phyloP scores from a whole-genome alignment of 345 rosid species.

The Salix dunnii region DNA sequence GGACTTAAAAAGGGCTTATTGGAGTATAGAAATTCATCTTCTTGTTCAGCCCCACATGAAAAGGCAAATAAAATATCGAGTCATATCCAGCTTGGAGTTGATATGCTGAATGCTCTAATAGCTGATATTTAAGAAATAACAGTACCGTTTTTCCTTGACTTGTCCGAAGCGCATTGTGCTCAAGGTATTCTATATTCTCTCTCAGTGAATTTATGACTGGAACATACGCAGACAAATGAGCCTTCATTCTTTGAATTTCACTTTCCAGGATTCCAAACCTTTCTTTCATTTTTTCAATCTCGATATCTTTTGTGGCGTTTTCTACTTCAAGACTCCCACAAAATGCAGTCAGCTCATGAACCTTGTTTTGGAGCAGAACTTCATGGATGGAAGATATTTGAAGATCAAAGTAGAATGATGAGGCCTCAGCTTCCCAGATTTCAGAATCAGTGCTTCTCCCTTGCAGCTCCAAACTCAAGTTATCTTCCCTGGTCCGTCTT shows the following conservation, averaged over 20 bases:
- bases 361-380: conserved; percentile 51
- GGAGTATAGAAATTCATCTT: background rate
- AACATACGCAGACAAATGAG: conserved; percentile 30
- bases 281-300: conserved; percentile 24
- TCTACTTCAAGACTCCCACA: conserved; percentile 21
- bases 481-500: conserved; percentile 54
- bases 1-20: background rate
- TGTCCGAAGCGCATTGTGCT: conserved; percentile 29
- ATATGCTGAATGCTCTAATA: conserved; percentile 2
- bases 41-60: background rate
- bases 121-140: conserved; percentile 3
- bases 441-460: conserved; percentile 74
- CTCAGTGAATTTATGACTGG: conserved; percentile 20
- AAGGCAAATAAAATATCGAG: background rate
- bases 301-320: conserved; percentile 22
- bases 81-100: background rate
- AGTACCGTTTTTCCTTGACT: conserved; percentile 35
- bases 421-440: conserved; percentile 88
- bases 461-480: conserved; percentile 67
- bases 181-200: conserved; percentile 24
- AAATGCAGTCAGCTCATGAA: conserved; percentile 28
- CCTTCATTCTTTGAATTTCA: conserved; percentile 24
- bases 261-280: conserved; percentile 17
- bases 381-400: conserved; percentile 67
- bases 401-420: conserved; percentile 82